Conservation (phyloP, 495 filamentous ascomycete species). For the Neurospora tetrasperma region DNA sequence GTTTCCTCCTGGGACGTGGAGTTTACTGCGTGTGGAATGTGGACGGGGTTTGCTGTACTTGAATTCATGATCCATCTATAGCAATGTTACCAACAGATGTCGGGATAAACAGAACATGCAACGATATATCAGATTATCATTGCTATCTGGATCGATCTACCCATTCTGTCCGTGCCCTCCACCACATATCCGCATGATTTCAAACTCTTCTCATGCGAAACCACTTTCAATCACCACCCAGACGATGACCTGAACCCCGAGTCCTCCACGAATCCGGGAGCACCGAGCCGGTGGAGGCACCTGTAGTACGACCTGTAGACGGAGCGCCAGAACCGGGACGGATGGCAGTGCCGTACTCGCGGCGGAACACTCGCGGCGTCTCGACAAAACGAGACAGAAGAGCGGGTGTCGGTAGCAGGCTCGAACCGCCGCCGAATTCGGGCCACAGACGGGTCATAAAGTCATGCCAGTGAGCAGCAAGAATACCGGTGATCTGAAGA, state of each 20-base stretch:
- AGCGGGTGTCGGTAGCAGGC: constrained; percentile 56
- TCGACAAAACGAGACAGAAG: constrained; percentile 55
- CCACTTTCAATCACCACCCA: constrained; percentile 40
- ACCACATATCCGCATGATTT: constrained; percentile 5
- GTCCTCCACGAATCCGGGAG: constrained; percentile 53
- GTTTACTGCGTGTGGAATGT: neutral
- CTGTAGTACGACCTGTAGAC: constrained; percentile 24
- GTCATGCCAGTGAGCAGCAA: constrained; percentile 77
- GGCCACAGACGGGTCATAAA: constrained; percentile 79
- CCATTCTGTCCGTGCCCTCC: neutral
- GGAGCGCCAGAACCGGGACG: constrained; percentile 25
- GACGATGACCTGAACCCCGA: constrained; percentile 55
- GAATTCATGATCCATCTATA: neutral
- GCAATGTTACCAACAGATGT: neutral
- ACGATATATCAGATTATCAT: neutral
- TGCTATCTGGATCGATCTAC: neutral
- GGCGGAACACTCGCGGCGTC: constrained; percentile 30
- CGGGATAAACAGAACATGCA: neutral
- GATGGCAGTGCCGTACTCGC: constrained; percentile 51
- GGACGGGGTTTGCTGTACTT: neutral
- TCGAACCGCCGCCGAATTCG: constrained; percentile 67
- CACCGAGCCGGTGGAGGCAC: constrained; percentile 26
- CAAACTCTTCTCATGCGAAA: neutral
- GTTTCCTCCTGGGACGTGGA: constrained; percentile 8
- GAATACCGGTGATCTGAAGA: constrained; percentile 54